Conservation (phyloP, 495 filamentous ascomycete species). For the Penicillium lividum region DNA sequence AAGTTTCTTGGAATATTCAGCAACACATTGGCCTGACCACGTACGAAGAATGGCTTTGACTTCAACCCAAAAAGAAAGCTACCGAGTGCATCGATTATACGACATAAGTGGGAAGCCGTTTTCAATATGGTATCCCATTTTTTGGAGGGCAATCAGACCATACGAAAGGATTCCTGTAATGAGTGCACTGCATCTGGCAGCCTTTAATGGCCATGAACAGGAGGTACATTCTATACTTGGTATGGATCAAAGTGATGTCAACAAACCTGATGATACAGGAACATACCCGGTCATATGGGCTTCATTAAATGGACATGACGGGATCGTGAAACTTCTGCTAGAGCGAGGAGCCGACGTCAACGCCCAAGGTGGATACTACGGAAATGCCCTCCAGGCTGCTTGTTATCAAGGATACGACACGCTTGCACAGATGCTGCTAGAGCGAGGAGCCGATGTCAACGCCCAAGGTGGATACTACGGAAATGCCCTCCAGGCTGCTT, state of each 20-base stretch:
- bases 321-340: background rate
- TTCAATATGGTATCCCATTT: slow-evolving; percentile 21
- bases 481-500: slow-evolving; percentile 3
- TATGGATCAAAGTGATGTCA: slow-evolving; percentile 7
- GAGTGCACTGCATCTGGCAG: slow-evolving; percentile 19
- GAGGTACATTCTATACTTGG: slow-evolving; percentile 17
- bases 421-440: no score
- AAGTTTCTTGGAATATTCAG: slow-evolving; percentile 27
- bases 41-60: slow-evolving; percentile 15
- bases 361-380: no score
- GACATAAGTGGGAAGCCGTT: slow-evolving; percentile 7
- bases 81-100: slow-evolving; percentile 17
- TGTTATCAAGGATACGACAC: no score
- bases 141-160: slow-evolving; percentile 14
- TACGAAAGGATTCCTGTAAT: background rate
- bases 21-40: slow-evolving; percentile 29
- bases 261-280: slow-evolving; percentile 9
- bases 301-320: slow-evolving; percentile 18
- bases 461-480: background rate
- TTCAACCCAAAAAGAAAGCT: background rate
- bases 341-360: no score
- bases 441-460: no score
- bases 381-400: no score
- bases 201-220: slow-evolving; percentile 22
- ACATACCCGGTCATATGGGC: slow-evolving; percentile 26